Evolutionary conservation across 805 yeast species (phyloP), one percentile per base, ranked within the genome.

Genomic region (Pichia gijzeniarum): DNA sequence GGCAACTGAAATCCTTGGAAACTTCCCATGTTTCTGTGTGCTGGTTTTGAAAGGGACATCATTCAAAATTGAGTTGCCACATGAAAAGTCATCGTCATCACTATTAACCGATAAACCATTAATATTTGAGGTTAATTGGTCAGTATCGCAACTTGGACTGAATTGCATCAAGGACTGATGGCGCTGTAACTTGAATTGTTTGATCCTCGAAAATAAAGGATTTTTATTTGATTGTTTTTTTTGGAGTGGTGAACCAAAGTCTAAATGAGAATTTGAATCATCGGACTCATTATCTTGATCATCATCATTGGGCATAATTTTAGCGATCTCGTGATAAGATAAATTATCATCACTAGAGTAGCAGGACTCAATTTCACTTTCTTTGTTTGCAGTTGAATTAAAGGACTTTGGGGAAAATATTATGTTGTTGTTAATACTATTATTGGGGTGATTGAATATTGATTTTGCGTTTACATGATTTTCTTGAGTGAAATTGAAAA

Each of bases 1-100:
- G 43, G 67, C 72, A 41, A 74, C 82, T 47, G 69, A 72, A 52
- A 85, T 83, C 46, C 91, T 72, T 21, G 87, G 85, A 42, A 85
- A 72, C n/a, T 81, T 72, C 59, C 85, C 89, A 50, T 76, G 69
- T 41, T 69, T 63, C 43, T 71, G 6, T 14, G 14, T 21, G 18
- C 35, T 32, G 18, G 40, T 36, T 18, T 43, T 34, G 34, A 47
- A 36, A n/a, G 46, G 35, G 4, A 32, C 40, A 27, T 47, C 41
- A 35, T 41, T 28, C 8, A 48, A 25, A 10, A 44, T 38, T 9
- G 48, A 48, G 32, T 48, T 44, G 20, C 48, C 48, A 28, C 17
- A 19, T 19, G 17, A 27, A 10, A 22, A 19, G n/a, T 40, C 48
- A 39, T 39, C 40, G 18, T 45, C 47, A 35, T 47, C 40, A 22